phyloP scores from a whole-genome alignment of 495 filamentous ascomycete genomes.

The Hypomontagnella submonticulosa region DNA sequence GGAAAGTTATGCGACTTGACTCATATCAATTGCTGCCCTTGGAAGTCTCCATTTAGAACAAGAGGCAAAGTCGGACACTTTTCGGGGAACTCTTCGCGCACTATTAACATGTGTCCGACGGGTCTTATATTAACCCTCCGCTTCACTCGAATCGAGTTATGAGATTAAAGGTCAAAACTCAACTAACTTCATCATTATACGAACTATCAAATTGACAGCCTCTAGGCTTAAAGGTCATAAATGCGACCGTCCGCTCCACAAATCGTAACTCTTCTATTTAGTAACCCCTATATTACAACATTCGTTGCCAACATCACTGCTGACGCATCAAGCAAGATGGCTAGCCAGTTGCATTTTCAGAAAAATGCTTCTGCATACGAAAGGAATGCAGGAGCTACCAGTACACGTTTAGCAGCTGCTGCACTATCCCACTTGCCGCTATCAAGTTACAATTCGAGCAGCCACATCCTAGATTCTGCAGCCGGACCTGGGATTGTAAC shows the following conservation, averaged over 20 bases:
- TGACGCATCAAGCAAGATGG: not conserved
- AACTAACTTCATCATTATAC: not conserved
- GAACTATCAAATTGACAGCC: not conserved
- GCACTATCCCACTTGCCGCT: constrained; percentile 37
- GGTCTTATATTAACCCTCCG: not conserved
- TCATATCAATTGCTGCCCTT: not conserved
- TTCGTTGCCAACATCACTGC: constrained; percentile 9
- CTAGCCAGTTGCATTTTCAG: constrained; percentile 13
- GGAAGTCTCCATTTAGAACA: constrained; percentile 5
- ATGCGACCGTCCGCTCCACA: not conserved
- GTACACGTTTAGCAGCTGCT: constrained; percentile 29
- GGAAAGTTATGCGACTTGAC: not conserved
- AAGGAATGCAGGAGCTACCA: constrained; percentile 26
- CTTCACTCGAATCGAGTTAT: not conserved
- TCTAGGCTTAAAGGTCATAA: not conserved
- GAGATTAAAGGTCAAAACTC: not conserved
- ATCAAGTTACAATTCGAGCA: constrained; percentile 37
- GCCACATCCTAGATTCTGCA: constrained; percentile 40
- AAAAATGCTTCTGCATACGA: constrained; percentile 30
- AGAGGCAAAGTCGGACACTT: constrained; percentile 10
- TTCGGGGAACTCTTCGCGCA: constrained; percentile 9
- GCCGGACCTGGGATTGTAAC: constrained; percentile 39
- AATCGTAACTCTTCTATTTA: no score
- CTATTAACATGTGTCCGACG: constrained; percentile 17
- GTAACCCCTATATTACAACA: not conserved